A percentile compares a stretch with the other conserved stretches of the same genome.
Conservation (phyloP, 108 stramenopile species). For the Pseudonitzschia multiseries region DNA sequence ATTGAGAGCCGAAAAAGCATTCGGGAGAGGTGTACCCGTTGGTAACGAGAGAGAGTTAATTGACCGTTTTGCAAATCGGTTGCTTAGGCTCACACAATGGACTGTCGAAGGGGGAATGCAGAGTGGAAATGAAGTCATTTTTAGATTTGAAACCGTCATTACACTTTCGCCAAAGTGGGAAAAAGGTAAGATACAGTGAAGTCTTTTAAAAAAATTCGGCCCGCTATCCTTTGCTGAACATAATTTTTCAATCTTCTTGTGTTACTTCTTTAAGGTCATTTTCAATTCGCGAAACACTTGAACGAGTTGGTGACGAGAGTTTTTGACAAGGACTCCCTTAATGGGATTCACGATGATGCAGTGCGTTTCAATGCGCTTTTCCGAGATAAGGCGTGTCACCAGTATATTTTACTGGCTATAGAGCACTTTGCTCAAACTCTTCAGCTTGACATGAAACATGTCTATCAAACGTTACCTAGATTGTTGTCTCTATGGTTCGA, state of each 20-base stretch:
- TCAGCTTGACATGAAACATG: conserved; percentile 70
- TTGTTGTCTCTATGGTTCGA: conserved; percentile 89
- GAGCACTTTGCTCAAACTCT: conserved; percentile 69
- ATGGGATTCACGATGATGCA: conserved; percentile 47
- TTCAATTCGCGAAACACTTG: conserved; percentile 77
- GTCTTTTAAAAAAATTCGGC: not conserved
- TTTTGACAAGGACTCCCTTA: conserved; percentile 20
- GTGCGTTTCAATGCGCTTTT: conserved; percentile 39
- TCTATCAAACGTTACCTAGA: conserved; percentile 86
- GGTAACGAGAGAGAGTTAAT: conserved; percentile 17
- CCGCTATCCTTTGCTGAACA: not conserved
- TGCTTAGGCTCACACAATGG: conserved; percentile 80
- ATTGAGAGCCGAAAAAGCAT: not conserved
- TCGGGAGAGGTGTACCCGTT: conserved; percentile 4
- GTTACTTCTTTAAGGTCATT: conserved; percentile 52
- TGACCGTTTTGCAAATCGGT: conserved; percentile 45
- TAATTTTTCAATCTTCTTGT: not conserved
- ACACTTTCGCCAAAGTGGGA: conserved; percentile 78
- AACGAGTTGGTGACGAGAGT: conserved; percentile 28
- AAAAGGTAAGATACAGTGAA: conserved; percentile 53
- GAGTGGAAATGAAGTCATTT: conserved; percentile 63
- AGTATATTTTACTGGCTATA: conserved; percentile 68
- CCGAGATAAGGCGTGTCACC: conserved; percentile 59
- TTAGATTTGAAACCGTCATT: conserved; percentile 62
- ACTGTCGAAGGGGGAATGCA: conserved; percentile 73